Evolutionary conservation across 2,329 filamentous ascomycete genomes (phyloP).

Genomic region (Cercospora citrullina): DNA sequence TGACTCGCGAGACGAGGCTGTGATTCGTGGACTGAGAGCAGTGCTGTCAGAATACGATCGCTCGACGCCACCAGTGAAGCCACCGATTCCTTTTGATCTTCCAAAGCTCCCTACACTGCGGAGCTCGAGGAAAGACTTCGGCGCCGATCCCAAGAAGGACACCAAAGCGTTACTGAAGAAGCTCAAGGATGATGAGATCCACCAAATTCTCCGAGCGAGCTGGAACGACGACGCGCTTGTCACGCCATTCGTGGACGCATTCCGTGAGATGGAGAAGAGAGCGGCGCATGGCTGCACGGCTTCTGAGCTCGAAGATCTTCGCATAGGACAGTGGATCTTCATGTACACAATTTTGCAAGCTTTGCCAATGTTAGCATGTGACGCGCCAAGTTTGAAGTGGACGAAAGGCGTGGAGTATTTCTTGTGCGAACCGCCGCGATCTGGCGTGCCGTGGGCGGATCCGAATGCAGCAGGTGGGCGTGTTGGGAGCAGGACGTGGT

Average conservation of each 20-base stretch:
- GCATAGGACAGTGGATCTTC: constrained; percentile 79
- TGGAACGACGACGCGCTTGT: constrained; percentile 72
- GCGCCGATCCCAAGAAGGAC: constrained; percentile 71
- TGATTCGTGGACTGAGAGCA: constrained; percentile 69
- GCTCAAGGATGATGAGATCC: constrained; percentile 76
- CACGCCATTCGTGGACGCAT: constrained; percentile 66
- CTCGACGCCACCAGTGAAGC: constrained; percentile 83
- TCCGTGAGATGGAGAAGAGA: constrained; percentile 69
- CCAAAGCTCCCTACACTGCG: constrained; percentile 73
- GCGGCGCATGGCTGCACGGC: constrained; percentile 65
- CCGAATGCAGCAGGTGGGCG: constrained; percentile 53
- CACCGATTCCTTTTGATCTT: constrained; percentile 86
- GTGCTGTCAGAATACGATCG: constrained; percentile 86
- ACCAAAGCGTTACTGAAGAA: constrained; percentile 68
- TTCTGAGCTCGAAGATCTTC: constrained; percentile 68
- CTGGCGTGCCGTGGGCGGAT: constrained; percentile 68
- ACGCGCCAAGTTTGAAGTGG: constrained; percentile 68
- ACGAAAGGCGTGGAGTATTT: constrained; percentile 79
- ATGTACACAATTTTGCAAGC: constrained; percentile 76
- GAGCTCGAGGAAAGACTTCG: constrained; percentile 64
- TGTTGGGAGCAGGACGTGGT: constrained; percentile 61
- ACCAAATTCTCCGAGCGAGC: constrained; percentile 72
- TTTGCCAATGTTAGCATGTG: constrained; percentile 73
- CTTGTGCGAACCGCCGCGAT: constrained; percentile 72
- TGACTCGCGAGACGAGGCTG: constrained; percentile 57